Base-by-base conservation (phyloP, 2,329 filamentous ascomycete species). In the Epichloe baconii region DNA sequence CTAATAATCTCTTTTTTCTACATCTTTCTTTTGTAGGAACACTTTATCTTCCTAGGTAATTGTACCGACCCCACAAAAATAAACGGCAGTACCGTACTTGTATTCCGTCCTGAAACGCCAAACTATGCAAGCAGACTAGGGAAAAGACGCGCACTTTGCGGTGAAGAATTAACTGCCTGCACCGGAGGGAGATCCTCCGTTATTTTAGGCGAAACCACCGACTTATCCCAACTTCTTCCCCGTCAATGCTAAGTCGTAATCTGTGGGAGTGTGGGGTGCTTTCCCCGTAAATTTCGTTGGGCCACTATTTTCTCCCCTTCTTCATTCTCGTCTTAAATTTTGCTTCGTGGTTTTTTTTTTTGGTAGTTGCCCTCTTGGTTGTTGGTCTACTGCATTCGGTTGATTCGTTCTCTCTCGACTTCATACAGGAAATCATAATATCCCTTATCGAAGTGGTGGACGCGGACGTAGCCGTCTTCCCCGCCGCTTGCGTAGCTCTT, bases 341-440 rank as follows among this genome's bases (percentile, higher is more conserved):
- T 37, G 5, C 3, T 19, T 48, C n/a, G 23, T 48, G 23, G 0
- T 7, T 21, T 34, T 26, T 10, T 14, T 8, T 7, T 21, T 11
- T 31, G 19, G 7, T 44, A 41, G 21, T 37, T 35, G 26, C 5
- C 14, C 11, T 36, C 17, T 5, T 8, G 37, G 6, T 10, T 36
- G 6, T 44, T 14, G 38, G 34, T 61, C 54, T 64, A 67, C 61
- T 68, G 61, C 63, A 66, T 56, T 51, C 66, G 68, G 70, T 77
- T 78, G 62, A 70, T 65, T 57, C 75, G 71, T 75, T 96, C 90
- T 70, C 90, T 79, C 82, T 98, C 93, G 55, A 97, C 93, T 78
- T 98, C 93, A 71, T 95, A 98, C 77, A 86, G 81, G 75, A 98
- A 98, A 71, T 98, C 93, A 69, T 93, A 97, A 78, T 96, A 98